These are phyloP conservation scores for Talaromyces sp. DNA, from an alignment of 2,329 filamentous ascomycete genomes.

Conservation along the genomic window DNA sequence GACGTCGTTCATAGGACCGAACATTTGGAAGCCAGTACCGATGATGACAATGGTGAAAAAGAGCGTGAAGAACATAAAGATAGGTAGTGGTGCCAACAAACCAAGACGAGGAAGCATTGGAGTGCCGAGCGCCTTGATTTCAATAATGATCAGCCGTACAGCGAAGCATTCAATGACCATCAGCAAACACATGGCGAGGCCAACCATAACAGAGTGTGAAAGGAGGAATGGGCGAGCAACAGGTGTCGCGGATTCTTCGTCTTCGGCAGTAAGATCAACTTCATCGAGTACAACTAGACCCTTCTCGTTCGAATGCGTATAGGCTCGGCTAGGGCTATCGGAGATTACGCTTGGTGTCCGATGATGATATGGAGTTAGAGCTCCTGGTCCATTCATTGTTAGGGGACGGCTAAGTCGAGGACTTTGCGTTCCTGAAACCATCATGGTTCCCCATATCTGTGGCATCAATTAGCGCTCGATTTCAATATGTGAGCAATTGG, in stretches of 20 bases:
- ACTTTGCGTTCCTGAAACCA: slow-evolving; percentile 12
- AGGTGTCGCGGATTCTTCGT: slow-evolving; percentile 13
- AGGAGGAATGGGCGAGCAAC: slow-evolving; percentile 16
- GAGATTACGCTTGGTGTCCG: slow-evolving; percentile 12
- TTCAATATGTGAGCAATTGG: not conserved
- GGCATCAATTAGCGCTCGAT: not conserved
- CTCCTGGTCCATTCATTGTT: slow-evolving; percentile 8
- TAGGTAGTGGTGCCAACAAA: slow-evolving; percentile 13
- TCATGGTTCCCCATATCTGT: slow-evolving; percentile 16
- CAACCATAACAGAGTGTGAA: slow-evolving; percentile 17
- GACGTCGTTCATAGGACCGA: slow-evolving; percentile 17
- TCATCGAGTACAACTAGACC: slow-evolving; percentile 14
- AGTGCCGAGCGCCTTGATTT: slow-evolving; percentile 14
- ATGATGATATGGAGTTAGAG: slow-evolving; percentile 6
- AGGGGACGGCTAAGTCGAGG: slow-evolving; percentile 6
- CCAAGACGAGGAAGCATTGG: slow-evolving; percentile 17
- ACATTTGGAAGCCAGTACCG: slow-evolving; percentile 14
- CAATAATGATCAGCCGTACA: slow-evolving; percentile 15
- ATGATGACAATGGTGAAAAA: slow-evolving; percentile 18
- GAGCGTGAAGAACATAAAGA: slow-evolving; percentile 18
- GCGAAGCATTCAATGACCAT: slow-evolving; percentile 18
- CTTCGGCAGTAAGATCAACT: slow-evolving; percentile 17
- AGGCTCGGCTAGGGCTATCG: not conserved
- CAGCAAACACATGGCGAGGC: slow-evolving; percentile 17
- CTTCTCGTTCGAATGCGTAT: slow-evolving; percentile 10